Percentiles rank a stretch among this genome's conserved stretches.
Evolutionary conservation across 1,284 basidiomycete species (phyloP).

Genomic region (Austroboletus rostrupii): DNA sequence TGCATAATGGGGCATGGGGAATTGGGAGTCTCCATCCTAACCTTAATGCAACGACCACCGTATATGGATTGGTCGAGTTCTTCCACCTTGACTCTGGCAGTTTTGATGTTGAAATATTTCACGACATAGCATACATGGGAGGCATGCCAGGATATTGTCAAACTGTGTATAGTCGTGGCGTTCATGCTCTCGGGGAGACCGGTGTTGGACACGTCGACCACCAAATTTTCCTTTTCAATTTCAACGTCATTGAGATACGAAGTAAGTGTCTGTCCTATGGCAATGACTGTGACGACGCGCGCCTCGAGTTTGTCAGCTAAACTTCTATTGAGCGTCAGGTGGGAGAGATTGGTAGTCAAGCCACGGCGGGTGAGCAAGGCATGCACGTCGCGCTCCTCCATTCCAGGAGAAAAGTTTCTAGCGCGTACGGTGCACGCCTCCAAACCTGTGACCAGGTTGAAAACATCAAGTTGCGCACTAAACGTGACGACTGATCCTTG

Average conservation of each 20-base stretch:
- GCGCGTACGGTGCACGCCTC: constrained; percentile 45
- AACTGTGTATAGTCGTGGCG: constrained; percentile 26
- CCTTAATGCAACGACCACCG: constrained; percentile 41
- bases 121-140: constrained; percentile 39
- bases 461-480: constrained; percentile 43
- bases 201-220: constrained; percentile 37
- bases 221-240: constrained; percentile 37
- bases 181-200: constrained; percentile 36
- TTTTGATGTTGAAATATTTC: constrained; percentile 27
- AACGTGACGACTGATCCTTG: constrained; percentile 47
- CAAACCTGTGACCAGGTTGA: constrained; percentile 41
- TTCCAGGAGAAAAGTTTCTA: constrained; percentile 38
- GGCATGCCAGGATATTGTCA: constrained; percentile 43
- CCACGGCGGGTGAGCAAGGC: constrained; percentile 38
- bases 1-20: constrained; percentile 29
- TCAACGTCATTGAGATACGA: constrained; percentile 40
- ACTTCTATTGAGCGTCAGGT: constrained; percentile 29
- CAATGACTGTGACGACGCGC: constrained; percentile 36
- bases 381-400: constrained; percentile 35
- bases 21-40: constrained; percentile 36
- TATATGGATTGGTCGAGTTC: constrained; percentile 33
- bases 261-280: constrained; percentile 35
- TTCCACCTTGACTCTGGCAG: constrained; percentile 22
- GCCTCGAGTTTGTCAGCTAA: constrained; percentile 26
- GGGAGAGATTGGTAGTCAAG: constrained; percentile 30